Evolutionary conservation across 768 basidiomycete species (phyloP).

Genomic region (Rhizopogon vesiculosus): DNA sequence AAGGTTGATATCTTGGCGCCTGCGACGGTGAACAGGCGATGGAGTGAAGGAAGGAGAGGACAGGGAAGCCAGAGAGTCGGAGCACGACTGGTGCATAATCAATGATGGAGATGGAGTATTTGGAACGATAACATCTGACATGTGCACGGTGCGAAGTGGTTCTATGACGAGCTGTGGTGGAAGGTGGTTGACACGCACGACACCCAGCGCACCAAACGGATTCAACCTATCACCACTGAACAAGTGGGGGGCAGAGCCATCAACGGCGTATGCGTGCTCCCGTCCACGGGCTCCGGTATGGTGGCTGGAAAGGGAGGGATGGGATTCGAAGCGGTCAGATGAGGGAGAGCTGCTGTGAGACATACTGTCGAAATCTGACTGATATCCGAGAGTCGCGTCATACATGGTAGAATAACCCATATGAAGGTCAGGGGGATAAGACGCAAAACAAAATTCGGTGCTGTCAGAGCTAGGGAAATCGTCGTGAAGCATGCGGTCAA

Average conservation of each 20-base stretch:
- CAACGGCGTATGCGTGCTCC: background rate
- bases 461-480: background rate
- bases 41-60: background rate
- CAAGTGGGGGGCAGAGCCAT: background rate
- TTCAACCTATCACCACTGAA: background rate
- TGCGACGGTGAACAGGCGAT: conserved; percentile 14
- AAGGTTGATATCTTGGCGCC: conserved; percentile 23
- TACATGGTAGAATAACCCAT: background rate
- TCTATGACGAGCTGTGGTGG: background rate
- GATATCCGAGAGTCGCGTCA: background rate
- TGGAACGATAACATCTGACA: conserved; percentile 16
- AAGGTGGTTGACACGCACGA: background rate
- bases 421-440: too few species aligned
- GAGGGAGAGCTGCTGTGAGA: background rate
- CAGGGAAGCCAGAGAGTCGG: background rate
- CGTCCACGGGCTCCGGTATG: background rate
- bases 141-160: conserved; percentile 14
- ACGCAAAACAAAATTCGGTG: background rate
- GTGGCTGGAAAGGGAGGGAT: too few species aligned
- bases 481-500: background rate
- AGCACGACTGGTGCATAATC: background rate
- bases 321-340: too few species aligned
- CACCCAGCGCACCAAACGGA: background rate
- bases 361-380: conserved; percentile 1
- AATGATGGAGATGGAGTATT: background rate